A percentile compares a stretch with the other conserved stretches of the same genome.
Evolutionary conservation across 371 early-diverging fungal genomes (phyloP).

Genomic region (Mucor mucedo): DNA sequence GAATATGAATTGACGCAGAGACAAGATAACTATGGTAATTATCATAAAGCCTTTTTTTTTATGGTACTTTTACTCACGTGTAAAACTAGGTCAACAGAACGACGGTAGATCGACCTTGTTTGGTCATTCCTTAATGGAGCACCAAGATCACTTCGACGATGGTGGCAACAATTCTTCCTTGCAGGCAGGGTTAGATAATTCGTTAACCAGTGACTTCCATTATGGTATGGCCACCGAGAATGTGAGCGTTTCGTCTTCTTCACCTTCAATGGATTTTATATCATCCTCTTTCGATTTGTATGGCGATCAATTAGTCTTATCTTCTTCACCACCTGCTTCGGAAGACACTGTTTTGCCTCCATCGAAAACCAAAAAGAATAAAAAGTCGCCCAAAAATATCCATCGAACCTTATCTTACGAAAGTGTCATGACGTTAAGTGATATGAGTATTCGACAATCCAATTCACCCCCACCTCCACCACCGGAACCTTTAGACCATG

Average conservation of each 20-base stretch:
- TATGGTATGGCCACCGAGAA: constrained; percentile 1
- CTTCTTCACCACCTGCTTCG: constrained; percentile 13
- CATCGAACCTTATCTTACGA: constrained; percentile 29
- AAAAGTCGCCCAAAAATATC: constrained; percentile 10
- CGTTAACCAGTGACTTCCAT: constrained; percentile 4
- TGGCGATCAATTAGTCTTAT: neutral
- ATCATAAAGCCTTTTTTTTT: neutral
- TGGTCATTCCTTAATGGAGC: constrained; percentile 1
- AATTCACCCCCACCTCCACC: constrained; percentile 9
- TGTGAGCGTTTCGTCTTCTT: constrained; percentile 17
- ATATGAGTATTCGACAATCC: constrained; percentile 8
- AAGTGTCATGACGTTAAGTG: constrained; percentile 21
- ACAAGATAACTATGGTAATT: constrained; percentile 4
- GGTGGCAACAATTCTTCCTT: constrained; percentile 7
- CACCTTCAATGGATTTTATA: constrained; percentile 20
- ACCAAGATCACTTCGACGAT: constrained; percentile 3
- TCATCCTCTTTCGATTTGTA: constrained; percentile 17
- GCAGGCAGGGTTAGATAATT: constrained; percentile 8
- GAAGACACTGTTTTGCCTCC: constrained; percentile 12
- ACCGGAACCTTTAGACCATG: constrained; percentile 19
- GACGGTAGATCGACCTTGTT: neutral
- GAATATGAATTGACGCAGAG: constrained; percentile 31
- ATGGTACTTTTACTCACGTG: neutral
- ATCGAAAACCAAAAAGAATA: neutral
- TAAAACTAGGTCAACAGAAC: neutral